Conservation (phyloP, 1,139 yeast genomes). For the Blastobotrys persicus region DNA sequence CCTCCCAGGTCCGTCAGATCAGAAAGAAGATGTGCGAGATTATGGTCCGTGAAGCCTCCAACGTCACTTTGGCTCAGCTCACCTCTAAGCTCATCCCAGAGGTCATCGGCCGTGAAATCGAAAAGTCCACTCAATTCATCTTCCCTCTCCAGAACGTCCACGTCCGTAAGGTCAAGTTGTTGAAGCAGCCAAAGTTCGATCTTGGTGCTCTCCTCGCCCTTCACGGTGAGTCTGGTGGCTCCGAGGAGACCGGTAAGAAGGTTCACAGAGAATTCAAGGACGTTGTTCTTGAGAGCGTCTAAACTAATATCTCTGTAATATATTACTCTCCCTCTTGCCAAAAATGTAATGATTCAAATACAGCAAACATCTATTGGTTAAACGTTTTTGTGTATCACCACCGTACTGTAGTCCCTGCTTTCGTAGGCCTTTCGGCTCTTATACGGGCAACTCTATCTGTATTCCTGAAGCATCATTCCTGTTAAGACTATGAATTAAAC, state of each 20-base stretch:
- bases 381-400: background rate
- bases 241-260: constrained; percentile 89
- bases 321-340: background rate
- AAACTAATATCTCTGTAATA: constrained; percentile 36
- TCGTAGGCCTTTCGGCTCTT: no score
- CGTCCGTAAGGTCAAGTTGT: constrained; percentile 88
- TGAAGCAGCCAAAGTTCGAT: constrained; percentile 90
- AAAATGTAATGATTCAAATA: constrained; percentile 6
- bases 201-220: constrained; percentile 83
- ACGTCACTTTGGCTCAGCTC: constrained; percentile 82
- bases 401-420: no score
- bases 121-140: constrained; percentile 79
- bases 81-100: constrained; percentile 87
- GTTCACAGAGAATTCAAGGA: constrained; percentile 86
- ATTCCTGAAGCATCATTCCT: background rate
- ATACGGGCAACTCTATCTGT: background rate
- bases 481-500: background rate
- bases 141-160: constrained; percentile 89
- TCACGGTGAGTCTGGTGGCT: constrained; percentile 80
- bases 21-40: constrained; percentile 86
- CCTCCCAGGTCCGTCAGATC: constrained; percentile 81
- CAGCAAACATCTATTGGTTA: background rate
- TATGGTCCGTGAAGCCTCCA: constrained; percentile 80
- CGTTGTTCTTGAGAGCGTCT: constrained; percentile 82
- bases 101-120: constrained; percentile 88